These are phyloP conservation scores for Aegilops speltoides DNA, from an alignment of 176 grass and related monocot species.

Conservation along the genomic window DNA sequence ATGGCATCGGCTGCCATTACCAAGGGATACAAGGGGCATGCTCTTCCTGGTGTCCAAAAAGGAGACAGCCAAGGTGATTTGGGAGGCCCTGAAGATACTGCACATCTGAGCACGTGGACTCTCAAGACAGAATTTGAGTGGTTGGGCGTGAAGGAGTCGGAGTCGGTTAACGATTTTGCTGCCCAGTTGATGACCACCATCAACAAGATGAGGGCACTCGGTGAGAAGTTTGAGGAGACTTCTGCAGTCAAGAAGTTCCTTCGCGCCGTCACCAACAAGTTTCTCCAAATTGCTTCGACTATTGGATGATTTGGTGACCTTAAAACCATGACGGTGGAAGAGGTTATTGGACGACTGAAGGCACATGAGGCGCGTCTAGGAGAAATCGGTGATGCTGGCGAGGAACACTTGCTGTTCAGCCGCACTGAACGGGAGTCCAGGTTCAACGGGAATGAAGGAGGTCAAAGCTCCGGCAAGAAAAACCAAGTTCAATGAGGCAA, in stretches of 20 bases:
- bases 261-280: not conserved
- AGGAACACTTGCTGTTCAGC: no score
- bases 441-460: not conserved
- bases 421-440: no score
- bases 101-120: not conserved
- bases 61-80: no score
- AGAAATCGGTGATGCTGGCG: no score
- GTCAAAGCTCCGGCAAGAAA: not conserved
- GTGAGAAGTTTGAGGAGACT: not conserved
- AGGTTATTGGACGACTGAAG: not conserved
- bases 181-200: not conserved
- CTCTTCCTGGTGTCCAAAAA: not conserved
- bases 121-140: not conserved
- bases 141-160: not conserved
- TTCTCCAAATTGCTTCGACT: not conserved
- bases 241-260: not conserved
- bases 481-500: not conserved
- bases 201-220: not conserved
- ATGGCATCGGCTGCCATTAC: not conserved
- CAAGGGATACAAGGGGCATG: no score
- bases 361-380: not conserved
- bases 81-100: not conserved
- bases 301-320: not conserved
- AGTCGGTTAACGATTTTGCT: not conserved
- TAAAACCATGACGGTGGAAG: not conserved